Evolutionary conservation across 192 early-diverging fungal species (phyloP).

Genomic region (Backusella morwellensis): DNA sequence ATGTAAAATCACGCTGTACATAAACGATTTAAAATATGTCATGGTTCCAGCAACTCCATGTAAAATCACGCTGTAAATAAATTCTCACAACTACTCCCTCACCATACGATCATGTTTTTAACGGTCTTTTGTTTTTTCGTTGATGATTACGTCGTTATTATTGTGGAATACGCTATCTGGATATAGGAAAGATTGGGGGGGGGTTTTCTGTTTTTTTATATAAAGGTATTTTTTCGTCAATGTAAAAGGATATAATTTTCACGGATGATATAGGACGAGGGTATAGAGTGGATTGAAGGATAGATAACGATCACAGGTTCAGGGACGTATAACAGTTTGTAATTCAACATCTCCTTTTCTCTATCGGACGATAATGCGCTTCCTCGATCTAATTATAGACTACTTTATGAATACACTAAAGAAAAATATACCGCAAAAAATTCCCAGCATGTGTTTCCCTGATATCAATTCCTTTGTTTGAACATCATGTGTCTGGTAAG

Average conservation of each 20-base stretch:
- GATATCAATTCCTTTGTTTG: neutral
- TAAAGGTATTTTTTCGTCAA: neutral
- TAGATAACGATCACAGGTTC: neutral
- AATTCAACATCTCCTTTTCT: neutral
- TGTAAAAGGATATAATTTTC: neutral
- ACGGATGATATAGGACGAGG: neutral
- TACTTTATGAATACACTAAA: neutral
- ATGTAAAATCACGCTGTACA: constrained; percentile 30
- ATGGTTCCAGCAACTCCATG: constrained; percentile 27
- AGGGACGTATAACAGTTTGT: neutral
- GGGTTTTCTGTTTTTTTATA: neutral
- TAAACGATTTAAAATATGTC: neutral
- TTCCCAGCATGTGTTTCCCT: no score
- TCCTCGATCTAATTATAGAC: neutral
- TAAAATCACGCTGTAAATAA: constrained; percentile 29
- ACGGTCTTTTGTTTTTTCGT: neutral
- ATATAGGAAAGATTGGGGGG: no score
- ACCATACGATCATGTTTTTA: neutral
- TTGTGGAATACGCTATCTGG: neutral
- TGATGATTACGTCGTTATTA: neutral
- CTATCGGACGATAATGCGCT: neutral
- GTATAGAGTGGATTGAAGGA: neutral
- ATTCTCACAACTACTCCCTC: neutral
- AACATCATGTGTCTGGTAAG: neutral
- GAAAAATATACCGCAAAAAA: neutral